phyloP scores from a whole-genome alignment of 2,329 filamentous ascomycete species.

The Diaporthe sp. region DNA sequence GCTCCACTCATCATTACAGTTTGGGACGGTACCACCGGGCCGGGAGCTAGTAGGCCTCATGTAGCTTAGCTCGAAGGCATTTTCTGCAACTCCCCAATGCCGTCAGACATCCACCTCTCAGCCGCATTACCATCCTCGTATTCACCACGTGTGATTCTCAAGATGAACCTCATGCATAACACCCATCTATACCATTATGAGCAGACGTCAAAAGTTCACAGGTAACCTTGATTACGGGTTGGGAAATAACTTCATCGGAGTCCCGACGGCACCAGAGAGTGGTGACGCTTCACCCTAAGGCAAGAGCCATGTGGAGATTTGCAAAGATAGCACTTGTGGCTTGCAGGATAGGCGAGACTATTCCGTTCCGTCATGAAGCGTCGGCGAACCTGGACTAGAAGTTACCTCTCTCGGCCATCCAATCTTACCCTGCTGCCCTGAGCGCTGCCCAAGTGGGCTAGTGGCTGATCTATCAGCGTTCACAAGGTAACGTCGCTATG shows the following conservation, averaged over 20 bases:
- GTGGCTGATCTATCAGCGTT: constrained; percentile 13
- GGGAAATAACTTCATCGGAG: background rate
- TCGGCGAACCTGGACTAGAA: background rate
- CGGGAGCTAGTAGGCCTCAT: constrained; percentile 21
- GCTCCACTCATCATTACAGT: constrained; percentile 9
- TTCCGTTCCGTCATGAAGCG: background rate
- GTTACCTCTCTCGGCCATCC: constrained; percentile 7
- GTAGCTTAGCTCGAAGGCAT: background rate
- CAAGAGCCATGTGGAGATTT: background rate
- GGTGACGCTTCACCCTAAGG: background rate
- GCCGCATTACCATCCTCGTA: constrained; percentile 23
- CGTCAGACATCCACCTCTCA: background rate
- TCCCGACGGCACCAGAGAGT: background rate
- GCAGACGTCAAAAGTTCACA: background rate
- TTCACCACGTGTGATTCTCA: background rate
- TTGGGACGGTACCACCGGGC: constrained; percentile 31
- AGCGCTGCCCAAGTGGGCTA: constrained; percentile 17
- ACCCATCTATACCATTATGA: background rate
- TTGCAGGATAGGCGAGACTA: background rate
- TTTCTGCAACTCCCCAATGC: background rate
- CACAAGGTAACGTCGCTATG: constrained; percentile 1
- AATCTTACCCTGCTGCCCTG: constrained; percentile 11
- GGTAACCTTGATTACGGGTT: background rate
- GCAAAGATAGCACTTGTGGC: background rate
- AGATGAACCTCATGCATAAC: background rate